Percentiles rank a stretch among this genome's conserved stretches.
phyloP scores from a whole-genome alignment of 768 basidiomycete genomes.

The Termitomyces bulborhizus region DNA sequence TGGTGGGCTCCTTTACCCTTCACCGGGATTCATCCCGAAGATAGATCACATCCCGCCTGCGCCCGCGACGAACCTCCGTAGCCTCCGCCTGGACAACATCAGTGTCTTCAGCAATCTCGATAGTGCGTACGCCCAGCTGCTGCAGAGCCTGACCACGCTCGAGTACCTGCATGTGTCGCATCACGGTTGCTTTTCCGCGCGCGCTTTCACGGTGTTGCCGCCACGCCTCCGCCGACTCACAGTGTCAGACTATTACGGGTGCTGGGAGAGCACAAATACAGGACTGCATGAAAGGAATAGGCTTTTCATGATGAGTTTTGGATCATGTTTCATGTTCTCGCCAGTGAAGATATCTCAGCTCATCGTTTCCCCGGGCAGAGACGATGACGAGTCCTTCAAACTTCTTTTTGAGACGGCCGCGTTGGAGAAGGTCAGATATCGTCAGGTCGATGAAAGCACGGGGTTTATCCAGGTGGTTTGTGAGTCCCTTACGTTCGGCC shows the following conservation, averaged over 20 bases:
- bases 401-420: slow-evolving; percentile 4
- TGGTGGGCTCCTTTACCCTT: slow-evolving; percentile 20
- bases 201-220: slow-evolving; percentile 20
- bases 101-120: slow-evolving; percentile 19
- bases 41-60: neutral
- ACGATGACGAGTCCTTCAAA: neutral
- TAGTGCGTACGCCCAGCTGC: slow-evolving; percentile 17
- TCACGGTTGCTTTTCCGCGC: slow-evolving; percentile 17
- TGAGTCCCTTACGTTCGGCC: slow-evolving; percentile 2
- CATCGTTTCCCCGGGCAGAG: slow-evolving; percentile 3
- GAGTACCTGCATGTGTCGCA: slow-evolving; percentile 22
- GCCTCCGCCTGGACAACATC: slow-evolving; percentile 22
- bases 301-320: slow-evolving; percentile 3
- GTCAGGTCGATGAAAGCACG: neutral
- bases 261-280: slow-evolving; percentile 5
- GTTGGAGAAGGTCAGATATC: slow-evolving; percentile 5
- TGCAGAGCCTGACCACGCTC: slow-evolving; percentile 17
- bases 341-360: slow-evolving; percentile 2
- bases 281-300: neutral
- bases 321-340: neutral
- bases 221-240: slow-evolving; percentile 13
- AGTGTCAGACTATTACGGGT: slow-evolving; percentile 18
- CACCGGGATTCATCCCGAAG: slow-evolving; percentile 15
- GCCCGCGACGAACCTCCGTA: slow-evolving; percentile 13
- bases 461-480: slow-evolving; percentile 13